phyloP scores from a whole-genome alignment of 2,329 filamentous ascomycete species.

The Passalora sequoiae region DNA sequence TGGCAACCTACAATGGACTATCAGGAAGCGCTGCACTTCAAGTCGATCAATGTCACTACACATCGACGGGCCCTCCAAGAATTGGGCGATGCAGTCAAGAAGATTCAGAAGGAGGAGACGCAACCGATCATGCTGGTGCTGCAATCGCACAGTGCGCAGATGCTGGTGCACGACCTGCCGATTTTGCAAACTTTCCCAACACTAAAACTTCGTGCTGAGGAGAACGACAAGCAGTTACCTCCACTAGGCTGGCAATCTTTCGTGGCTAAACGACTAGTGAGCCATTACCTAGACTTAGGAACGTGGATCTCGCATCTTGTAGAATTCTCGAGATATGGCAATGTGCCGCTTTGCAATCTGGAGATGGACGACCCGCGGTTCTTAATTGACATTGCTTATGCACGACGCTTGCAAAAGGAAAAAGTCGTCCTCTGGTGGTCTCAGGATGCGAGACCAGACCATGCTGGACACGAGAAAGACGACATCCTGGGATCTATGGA shows the following conservation, averaged over 20 bases:
- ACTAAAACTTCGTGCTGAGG: conserved; percentile 73
- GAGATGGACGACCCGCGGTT: conserved; percentile 92
- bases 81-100: conserved; percentile 81
- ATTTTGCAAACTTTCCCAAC: conserved; percentile 79
- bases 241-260: conserved; percentile 92
- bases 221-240: conserved; percentile 78
- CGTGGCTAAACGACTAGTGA: conserved; percentile 76
- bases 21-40: conserved; percentile 79
- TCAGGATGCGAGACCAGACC: conserved; percentile 75
- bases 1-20: conserved; percentile 83
- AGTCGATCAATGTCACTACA: conserved; percentile 80
- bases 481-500: conserved; percentile 80
- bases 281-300: conserved; percentile 87
- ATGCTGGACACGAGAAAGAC: conserved; percentile 92
- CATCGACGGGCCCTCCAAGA: conserved; percentile 84
- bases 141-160: conserved; percentile 78
- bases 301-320: conserved; percentile 87
- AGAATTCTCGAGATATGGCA: conserved; percentile 82
- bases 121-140: conserved; percentile 79
- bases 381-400: conserved; percentile 93
- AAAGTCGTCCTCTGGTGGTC: conserved; percentile 99
- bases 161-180: conserved; percentile 79
- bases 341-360: conserved; percentile 90
- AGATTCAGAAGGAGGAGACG: conserved; percentile 77
- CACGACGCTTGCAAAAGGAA: conserved; percentile 79